A percentile compares a stretch with the other conserved stretches of the same genome.
These are phyloP conservation scores for Kokia cookei DNA, from an alignment of 441 rosid genomes.

Conservation along the genomic window DNA sequence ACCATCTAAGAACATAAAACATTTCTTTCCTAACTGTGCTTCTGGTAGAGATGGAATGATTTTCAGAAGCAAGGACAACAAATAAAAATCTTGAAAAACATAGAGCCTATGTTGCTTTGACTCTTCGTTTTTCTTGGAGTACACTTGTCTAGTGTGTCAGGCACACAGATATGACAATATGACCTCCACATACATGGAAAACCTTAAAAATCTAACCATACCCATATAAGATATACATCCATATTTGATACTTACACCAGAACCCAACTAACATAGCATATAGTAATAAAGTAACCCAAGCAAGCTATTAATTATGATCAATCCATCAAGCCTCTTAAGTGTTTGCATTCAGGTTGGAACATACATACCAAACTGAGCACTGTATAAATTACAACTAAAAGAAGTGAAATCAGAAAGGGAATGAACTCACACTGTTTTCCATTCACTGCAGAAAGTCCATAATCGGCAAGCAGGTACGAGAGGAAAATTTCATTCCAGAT, in stretches of 20 bases:
- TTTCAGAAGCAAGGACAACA: neutral
- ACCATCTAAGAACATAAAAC: neutral
- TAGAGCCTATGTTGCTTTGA: neutral
- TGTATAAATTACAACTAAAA: neutral
- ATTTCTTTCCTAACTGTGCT: neutral
- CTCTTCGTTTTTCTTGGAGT: neutral
- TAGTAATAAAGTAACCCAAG: neutral
- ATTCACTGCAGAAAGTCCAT: neutral
- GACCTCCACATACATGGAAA: neutral
- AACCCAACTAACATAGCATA: neutral
- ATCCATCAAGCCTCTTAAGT: neutral
- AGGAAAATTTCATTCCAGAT: conserved; percentile 54
- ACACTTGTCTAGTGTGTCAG: neutral
- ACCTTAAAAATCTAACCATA: neutral
- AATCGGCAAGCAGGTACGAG: conserved; percentile 23
- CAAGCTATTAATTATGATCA: neutral
- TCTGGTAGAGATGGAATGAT: neutral
- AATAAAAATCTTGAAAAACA: neutral
- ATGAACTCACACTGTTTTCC: conserved; percentile 12
- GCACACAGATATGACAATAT: neutral
- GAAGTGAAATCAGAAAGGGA: conserved; percentile 1
- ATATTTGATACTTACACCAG: neutral
- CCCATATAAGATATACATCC: neutral
- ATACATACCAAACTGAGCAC: neutral
- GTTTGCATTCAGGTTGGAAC: neutral